Conservation (phyloP, 2,329 filamentous ascomycete species). For the Pseudocercospora musae region DNA sequence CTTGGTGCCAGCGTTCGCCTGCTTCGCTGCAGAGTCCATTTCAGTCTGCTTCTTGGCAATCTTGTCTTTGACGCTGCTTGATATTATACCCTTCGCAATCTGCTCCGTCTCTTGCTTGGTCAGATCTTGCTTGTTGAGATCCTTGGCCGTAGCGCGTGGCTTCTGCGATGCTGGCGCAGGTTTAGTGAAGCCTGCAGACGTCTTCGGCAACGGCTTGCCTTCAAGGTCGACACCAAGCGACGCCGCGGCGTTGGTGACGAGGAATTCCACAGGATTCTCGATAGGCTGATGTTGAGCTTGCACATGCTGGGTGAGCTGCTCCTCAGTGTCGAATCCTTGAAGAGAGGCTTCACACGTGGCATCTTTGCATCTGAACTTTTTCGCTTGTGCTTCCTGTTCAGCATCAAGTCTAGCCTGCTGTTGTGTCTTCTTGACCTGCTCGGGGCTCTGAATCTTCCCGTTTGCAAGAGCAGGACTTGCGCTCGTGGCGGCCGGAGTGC, state of each 20-base stretch:
- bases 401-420: slow-evolving; percentile 39
- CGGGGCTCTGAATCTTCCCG: slow-evolving; percentile 40
- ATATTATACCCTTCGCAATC: slow-evolving; percentile 11
- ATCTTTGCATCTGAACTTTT: slow-evolving; percentile 53
- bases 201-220: slow-evolving; percentile 29
- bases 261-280: slow-evolving; percentile 55
- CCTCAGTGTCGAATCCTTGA: slow-evolving; percentile 51
- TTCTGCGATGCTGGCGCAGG: slow-evolving; percentile 5
- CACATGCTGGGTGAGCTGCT: slow-evolving; percentile 51
- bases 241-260: slow-evolving; percentile 48
- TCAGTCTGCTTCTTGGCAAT: slow-evolving; percentile 22
- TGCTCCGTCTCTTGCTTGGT: slow-evolving; percentile 15
- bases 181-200: slow-evolving; percentile 2
- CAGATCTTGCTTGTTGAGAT: slow-evolving; percentile 16
- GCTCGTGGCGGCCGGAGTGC: slow-evolving; percentile 37
- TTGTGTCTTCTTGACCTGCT: slow-evolving; percentile 45
- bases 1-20: slow-evolving; percentile 17
- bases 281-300: slow-evolving; percentile 53
- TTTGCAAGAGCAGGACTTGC: slow-evolving; percentile 38
- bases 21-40: slow-evolving; percentile 17
- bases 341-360: slow-evolving; percentile 51
- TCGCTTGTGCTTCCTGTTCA: slow-evolving; percentile 41
- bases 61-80: slow-evolving; percentile 15
- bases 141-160: slow-evolving; percentile 17
- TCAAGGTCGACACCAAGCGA: slow-evolving; percentile 50